A percentile compares a stretch with the other conserved stretches of the same genome.
phyloP scores from a whole-genome alignment of 1,284 basidiomycete species.

The Dichomitus squalens region DNA sequence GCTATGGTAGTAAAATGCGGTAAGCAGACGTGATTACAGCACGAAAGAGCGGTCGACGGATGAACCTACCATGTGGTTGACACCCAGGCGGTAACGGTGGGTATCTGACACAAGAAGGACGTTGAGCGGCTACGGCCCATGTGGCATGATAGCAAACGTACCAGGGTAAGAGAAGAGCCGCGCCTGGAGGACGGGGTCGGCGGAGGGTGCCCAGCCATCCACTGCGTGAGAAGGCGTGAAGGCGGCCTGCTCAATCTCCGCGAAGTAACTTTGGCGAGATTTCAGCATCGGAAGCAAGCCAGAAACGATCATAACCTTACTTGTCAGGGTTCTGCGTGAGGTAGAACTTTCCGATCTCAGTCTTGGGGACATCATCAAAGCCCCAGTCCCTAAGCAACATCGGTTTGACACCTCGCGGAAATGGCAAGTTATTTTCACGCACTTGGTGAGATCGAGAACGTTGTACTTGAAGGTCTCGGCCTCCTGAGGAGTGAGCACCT shows the following conservation, averaged over 20 bases:
- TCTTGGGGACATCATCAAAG: conserved; percentile 55
- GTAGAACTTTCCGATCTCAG: conserved; percentile 82
- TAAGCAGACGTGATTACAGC: neutral
- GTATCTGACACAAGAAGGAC: conserved; percentile 27
- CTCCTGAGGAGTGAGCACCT: conserved; percentile 86
- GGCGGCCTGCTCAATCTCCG: conserved; percentile 84
- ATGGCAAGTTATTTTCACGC: neutral
- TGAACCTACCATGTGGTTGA: conserved; percentile 36
- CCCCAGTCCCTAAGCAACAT: conserved; percentile 29
- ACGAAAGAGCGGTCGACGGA: neutral
- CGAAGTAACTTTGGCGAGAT: conserved; percentile 55
- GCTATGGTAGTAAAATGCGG: conserved; percentile 12
- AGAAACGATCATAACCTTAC: conserved; percentile 8
- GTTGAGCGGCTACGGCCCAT: neutral
- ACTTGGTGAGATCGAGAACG: conserved; percentile 87
- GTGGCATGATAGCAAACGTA: conserved; percentile 1
- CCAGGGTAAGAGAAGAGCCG: conserved; percentile 45
- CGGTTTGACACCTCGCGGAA: neutral
- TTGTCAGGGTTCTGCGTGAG: conserved; percentile 86
- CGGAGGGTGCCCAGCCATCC: conserved; percentile 43
- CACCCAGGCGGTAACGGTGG: conserved; percentile 42
- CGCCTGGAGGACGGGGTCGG: conserved; percentile 47
- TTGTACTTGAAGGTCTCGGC: conserved; percentile 82
- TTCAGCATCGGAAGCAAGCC: neutral
- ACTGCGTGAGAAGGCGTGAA: conserved; percentile 84